Base-by-base conservation (phyloP, 1,284 basidiomycete genomes). In the Irpex rosettiformis region DNA sequence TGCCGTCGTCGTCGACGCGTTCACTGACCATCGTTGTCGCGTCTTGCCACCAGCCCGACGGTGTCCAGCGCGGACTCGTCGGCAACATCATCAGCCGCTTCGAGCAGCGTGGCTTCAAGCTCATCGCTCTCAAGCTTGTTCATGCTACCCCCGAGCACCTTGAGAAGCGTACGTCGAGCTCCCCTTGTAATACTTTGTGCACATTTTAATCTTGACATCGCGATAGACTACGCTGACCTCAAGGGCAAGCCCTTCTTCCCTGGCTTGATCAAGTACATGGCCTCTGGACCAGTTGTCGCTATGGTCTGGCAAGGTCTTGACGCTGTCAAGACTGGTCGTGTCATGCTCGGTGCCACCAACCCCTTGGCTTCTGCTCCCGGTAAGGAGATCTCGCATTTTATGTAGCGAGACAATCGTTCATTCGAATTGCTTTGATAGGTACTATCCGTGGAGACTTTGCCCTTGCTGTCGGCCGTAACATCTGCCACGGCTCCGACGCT, bases 251-350 rank as follows among this genome's bases (percentile, higher is more conserved):
- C 84, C 58, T 98, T 98, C 88, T 98, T 97, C 88, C 89, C 91
- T 65, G 88, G 89, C 65, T 77, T 98, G 69, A 89, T 96, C 83
- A 88, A 87, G 73, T 97, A 97, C 84, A 93, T 98, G 96, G 84
- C 87, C 59, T 86, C 93, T 64, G 96, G 96, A 64, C 96, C 96
- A 68, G 96, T 99, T 67, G 89, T 97, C 70, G 93, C 85, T 71
- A 97, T 98, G 88, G 96, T 96, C 70, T 98, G 94, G 86, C 85
- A 98, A 79, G 96, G 96, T 68, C 88, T 96, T 70, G 94, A 97
- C 73, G 94, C 93, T 66, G 94, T 97, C 81, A 96, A 96, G 84
- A 94, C 92, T 63, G 95, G 95, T 68, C 94, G 95, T 78, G 83
- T 76, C 74, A 94, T 98, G 88, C 91, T 99, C 69, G 95, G 96